phyloP scores from a whole-genome alignment of 2,329 filamentous ascomycete genomes.

The Cladosporium sphaerospermum region DNA sequence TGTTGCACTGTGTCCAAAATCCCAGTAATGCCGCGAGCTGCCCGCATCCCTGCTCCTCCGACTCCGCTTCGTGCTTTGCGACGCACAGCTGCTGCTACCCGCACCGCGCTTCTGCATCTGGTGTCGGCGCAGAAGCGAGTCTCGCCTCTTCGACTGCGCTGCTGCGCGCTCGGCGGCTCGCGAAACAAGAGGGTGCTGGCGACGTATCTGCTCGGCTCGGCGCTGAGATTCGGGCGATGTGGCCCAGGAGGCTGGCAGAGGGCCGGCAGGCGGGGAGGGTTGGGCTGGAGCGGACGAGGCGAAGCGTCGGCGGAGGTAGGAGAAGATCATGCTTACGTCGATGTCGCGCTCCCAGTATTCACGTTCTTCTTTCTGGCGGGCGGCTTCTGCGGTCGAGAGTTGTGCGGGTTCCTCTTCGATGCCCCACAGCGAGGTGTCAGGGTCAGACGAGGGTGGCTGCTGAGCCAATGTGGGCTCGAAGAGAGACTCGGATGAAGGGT shows the following conservation, averaged over 20 bases:
- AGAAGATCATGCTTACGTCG: conserved; percentile 86
- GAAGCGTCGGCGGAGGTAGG: conserved; percentile 74
- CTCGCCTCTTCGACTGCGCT: conserved; percentile 19
- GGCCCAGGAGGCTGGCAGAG: conserved; percentile 31
- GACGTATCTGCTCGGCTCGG: conserved; percentile 75
- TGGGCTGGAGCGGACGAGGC: conserved; percentile 39
- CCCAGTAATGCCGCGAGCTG: conserved; percentile 85
- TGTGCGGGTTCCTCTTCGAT: conserved; percentile 55
- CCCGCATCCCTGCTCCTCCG: conserved; percentile 46
- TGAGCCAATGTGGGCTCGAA: conserved; percentile 29
- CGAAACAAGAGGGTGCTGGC: conserved; percentile 80
- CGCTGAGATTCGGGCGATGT: conserved; percentile 57
- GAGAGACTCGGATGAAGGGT: conserved; percentile 20
- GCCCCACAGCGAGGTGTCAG: conserved; percentile 57
- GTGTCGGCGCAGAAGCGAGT: conserved; percentile 18
- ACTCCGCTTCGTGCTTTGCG: conserved; percentile 72
- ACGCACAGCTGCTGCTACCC: conserved; percentile 64
- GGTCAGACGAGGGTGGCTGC: conserved; percentile 22
- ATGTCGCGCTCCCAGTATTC: conserved; percentile 94
- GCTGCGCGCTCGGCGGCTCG: conserved; percentile 38
- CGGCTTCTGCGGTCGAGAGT: conserved; percentile 20
- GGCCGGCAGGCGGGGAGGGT: conserved; percentile 16
- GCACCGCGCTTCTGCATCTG: conserved; percentile 36
- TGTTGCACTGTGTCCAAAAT: conserved; percentile 75
- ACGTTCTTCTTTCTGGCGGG: conserved; percentile 38